Base-by-base conservation (phyloP, 306 rosid genomes). In the Ziziphus jujuba region DNA sequence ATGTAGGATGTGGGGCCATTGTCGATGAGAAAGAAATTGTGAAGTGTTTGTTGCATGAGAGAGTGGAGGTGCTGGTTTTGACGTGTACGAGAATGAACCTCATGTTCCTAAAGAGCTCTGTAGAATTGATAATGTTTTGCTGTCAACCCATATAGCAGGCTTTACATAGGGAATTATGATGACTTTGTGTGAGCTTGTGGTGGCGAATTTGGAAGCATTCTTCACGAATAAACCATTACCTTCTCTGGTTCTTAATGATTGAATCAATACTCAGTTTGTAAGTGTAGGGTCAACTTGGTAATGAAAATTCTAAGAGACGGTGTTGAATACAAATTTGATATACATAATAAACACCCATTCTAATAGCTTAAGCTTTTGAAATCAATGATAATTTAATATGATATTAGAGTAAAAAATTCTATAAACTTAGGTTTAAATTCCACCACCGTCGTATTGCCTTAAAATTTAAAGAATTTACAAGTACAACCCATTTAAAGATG, bases 71-170 rank as follows among this genome's bases (percentile, higher is more conserved):
- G 85, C 82, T 69, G 87, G 82, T 11, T 61, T 87, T 75, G 89
- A 84, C 76, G 91, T 86, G 81, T 84, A 83, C 58, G 89, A 81
- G 78, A 63, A 76, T 54, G 89, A 86, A 59, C 89, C 89, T 36
- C 10, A 72, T 49, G 83, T 81, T 79, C 76, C 82, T 14, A 0
- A 33, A 34, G 77, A 79, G 50, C 72, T 84, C 4, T 72, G 79
- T 65, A 28, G 3, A 0, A 19, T 87, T 67, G 84, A 84, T 24
- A 84, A 74, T 72, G 87, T 80, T 16, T 85, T 85, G 20, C 25
- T 85, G 12, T 82, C 77, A 1, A 64, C 65, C 7, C 77, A 72
- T 56, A 40, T 0, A 33, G 77, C 74, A 22, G 35, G 11, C 2
- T 0, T 0, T 40, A 72, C 82, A 0, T 12, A 5, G 5, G 81